These are phyloP conservation scores for Strobilomyces dryophilus DNA, from an alignment of 768 basidiomycete genomes.

Conservation along the genomic window DNA sequence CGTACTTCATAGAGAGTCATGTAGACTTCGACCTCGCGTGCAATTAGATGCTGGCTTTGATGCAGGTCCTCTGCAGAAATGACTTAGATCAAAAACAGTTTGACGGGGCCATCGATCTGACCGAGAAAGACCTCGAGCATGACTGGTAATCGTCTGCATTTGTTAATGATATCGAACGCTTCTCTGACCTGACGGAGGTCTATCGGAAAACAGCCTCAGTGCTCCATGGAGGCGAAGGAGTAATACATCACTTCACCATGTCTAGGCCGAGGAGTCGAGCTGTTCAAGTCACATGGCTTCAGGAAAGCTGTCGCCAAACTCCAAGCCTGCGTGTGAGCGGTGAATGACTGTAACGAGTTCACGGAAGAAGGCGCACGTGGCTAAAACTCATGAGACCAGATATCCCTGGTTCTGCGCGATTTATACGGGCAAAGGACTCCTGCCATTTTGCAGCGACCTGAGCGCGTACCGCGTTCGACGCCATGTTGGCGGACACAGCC, in stretches of 20 bases:
- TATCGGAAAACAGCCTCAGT: conserved; percentile 15
- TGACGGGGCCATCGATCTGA: conserved; percentile 27
- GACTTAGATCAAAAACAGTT: background rate
- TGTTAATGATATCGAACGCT: conserved; percentile 57
- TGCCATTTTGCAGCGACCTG: conserved; percentile 72
- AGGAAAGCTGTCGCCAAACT: conserved; percentile 49
- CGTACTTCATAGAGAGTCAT: conserved; percentile 63
- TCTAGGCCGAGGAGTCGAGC: conserved; percentile 27
- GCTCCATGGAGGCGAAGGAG: background rate
- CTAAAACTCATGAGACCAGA: conserved; percentile 62
- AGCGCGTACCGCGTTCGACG: conserved; percentile 56
- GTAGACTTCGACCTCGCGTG: conserved; percentile 52
- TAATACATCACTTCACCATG: conserved; percentile 22
- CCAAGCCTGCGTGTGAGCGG: conserved; percentile 51
- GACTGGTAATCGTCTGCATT: conserved; percentile 55
- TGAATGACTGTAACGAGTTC: background rate
- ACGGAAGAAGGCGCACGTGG: conserved; percentile 37
- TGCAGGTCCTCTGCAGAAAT: conserved; percentile 54
- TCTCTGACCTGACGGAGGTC: conserved; percentile 48
- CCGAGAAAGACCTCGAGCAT: conserved; percentile 72
- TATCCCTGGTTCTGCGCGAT: conserved; percentile 55
- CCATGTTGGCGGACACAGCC: conserved; percentile 38
- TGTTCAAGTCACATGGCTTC: conserved; percentile 50
- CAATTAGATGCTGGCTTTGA: conserved; percentile 53
- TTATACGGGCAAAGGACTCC: conserved; percentile 62